These are phyloP conservation scores for Leccinellum luteum DNA, from an alignment of 768 basidiomycete genomes.

Conservation along the genomic window DNA sequence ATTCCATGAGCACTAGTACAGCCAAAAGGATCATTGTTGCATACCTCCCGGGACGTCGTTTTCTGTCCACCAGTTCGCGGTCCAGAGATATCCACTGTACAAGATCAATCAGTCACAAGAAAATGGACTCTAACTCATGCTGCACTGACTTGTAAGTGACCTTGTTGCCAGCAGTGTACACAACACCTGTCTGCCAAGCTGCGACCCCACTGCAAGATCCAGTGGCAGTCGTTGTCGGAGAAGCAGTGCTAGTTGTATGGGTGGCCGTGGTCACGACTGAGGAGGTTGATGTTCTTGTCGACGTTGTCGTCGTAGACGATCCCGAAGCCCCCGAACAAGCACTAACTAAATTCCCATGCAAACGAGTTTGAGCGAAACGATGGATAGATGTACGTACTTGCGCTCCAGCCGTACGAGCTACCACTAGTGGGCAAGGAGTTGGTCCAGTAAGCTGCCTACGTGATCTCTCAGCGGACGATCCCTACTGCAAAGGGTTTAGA, in stretches of 20 bases:
- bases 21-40: not conserved
- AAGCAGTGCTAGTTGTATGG: constrained; percentile 10
- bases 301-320: constrained; percentile 1
- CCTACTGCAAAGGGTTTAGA: not conserved
- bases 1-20: not conserved
- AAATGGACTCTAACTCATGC: not conserved
- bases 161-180: constrained; percentile 51
- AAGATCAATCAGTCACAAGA: constrained; percentile 3
- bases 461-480: not conserved
- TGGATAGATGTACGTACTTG: constrained; percentile 42
- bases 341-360: constrained; percentile 14
- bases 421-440: constrained; percentile 45
- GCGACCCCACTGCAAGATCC: constrained; percentile 47
- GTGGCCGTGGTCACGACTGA: constrained; percentile 10
- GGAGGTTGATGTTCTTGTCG: constrained; percentile 14
- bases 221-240: constrained; percentile 21
- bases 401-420: constrained; percentile 59
- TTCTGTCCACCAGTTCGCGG: constrained; percentile 64
- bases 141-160: constrained; percentile 48
- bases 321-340: constrained; percentile 15
- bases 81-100: constrained; percentile 35
- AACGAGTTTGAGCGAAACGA: not conserved
- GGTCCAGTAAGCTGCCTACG: constrained; percentile 62
- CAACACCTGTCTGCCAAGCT: constrained; percentile 44
- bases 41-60: constrained; percentile 47